Percentiles rank a stretch among this genome's conserved stretches.
These are phyloP conservation scores for Medicago truncatula DNA, from an alignment of 306 rosid genomes.

Conservation along the genomic window MtrunA17r5.0-ANR NC_053044.1:33809001-33809500, in stretches of 20 bases:
- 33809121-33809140: too few species aligned
- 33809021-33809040: too few species aligned
- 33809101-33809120: too few species aligned
- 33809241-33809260: constrained; percentile 32
- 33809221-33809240: constrained; percentile 34
- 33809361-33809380: constrained; percentile 1
- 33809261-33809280: constrained; percentile 24
- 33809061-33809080: too few species aligned
- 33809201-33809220: constrained; percentile 29
- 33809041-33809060: too few species aligned
- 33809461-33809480: constrained; percentile 25
- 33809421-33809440: constrained; percentile 24
- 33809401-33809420: constrained; percentile 14
- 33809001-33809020: too few species aligned
- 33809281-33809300: constrained; percentile 28
- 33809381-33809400: constrained; percentile 21
- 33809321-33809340: constrained; percentile 20
- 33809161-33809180: neutral
- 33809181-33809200: neutral
- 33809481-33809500: constrained; percentile 29
- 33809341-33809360: constrained; percentile 16
- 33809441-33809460: neutral
- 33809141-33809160: too few species aligned
- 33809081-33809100: too few species aligned
- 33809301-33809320: constrained; percentile 15